A percentile compares a stretch with the other conserved stretches of the same genome.
Evolutionary conservation across 2,329 filamentous ascomycete species (phyloP).

Genomic region (Pestalotiopsis fici): DNA sequence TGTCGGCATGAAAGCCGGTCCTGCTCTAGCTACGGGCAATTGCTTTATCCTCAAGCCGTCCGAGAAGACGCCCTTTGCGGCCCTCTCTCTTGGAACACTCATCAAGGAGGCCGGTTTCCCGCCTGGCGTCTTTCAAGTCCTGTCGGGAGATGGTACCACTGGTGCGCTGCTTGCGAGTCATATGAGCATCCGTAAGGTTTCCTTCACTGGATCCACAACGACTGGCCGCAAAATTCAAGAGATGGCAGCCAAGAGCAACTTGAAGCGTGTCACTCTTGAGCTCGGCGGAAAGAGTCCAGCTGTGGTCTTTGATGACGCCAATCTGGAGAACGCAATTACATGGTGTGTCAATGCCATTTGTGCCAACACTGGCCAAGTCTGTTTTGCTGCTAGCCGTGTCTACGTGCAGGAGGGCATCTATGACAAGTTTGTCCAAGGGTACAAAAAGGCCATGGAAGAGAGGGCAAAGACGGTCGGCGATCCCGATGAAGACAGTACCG

Average conservation of each 20-base stretch:
- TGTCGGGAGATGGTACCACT: constrained; percentile 40
- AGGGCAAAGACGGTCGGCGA: constrained; percentile 60
- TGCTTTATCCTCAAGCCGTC: constrained; percentile 38
- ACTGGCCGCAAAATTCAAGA: constrained; percentile 68
- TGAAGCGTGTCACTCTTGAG: constrained; percentile 73
- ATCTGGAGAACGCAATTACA: constrained; percentile 59
- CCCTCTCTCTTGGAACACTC: constrained; percentile 28
- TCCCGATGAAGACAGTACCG: constrained; percentile 57
- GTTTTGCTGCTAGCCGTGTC: constrained; percentile 72
- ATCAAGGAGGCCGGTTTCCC: constrained; percentile 39
- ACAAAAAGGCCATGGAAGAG: constrained; percentile 61
- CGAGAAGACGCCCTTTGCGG: constrained; percentile 36
- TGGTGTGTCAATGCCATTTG: constrained; percentile 51
- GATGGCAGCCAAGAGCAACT: constrained; percentile 62
- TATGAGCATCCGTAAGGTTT: constrained; percentile 59
- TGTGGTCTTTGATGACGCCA: constrained; percentile 65
- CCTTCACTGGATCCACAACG: constrained; percentile 70
- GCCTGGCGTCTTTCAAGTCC: constrained; percentile 36
- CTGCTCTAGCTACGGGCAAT: constrained; percentile 38
- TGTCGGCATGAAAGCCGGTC: constrained; percentile 37
- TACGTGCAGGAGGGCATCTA: constrained; percentile 67
- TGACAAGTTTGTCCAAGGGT: constrained; percentile 56
- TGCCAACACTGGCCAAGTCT: constrained; percentile 74
- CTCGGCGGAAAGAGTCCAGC: constrained; percentile 70
- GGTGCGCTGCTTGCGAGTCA: constrained; percentile 25